Percentiles rank a stretch among this genome's conserved stretches.
Conservation (phyloP, 192 early-diverging fungal genomes). For the Backusella parvicylindrica region DNA sequence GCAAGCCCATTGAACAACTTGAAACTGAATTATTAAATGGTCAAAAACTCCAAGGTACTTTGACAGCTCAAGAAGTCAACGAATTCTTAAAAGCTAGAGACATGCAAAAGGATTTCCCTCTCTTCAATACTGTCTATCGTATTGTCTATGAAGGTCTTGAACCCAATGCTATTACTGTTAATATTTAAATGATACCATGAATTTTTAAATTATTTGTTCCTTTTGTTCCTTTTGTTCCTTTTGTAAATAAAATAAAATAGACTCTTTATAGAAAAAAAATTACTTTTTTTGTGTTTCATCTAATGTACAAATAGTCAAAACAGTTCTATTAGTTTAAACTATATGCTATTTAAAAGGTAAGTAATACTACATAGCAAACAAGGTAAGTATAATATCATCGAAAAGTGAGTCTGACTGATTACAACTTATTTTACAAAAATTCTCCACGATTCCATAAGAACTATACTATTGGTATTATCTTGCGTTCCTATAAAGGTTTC, state of each 20-base stretch:
- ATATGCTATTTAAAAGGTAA: not conserved
- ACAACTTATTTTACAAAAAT: too few species aligned
- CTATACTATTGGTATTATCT: too few species aligned
- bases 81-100: constrained; percentile 67
- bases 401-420: too few species aligned
- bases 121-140: constrained; percentile 91
- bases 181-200: constrained; percentile 39
- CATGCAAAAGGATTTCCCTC: constrained; percentile 73
- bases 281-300: not conserved
- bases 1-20: constrained; percentile 91
- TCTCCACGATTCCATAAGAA: too few species aligned
- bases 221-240: not conserved
- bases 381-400: not conserved
- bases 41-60: constrained; percentile 95
- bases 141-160: constrained; percentile 81
- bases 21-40: constrained; percentile 93
- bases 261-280: not conserved
- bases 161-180: constrained; percentile 66
- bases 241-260: constrained; percentile 7
- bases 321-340: not conserved
- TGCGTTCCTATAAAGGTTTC: too few species aligned
- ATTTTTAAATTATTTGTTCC: not conserved
- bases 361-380: not conserved
- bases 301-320: not conserved
- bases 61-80: constrained; percentile 86